Evolutionary conservation across 768 basidiomycete species (phyloP), one percentile per base, ranked within the genome.

Genomic region (Hysterangium stoloniferum): DNA sequence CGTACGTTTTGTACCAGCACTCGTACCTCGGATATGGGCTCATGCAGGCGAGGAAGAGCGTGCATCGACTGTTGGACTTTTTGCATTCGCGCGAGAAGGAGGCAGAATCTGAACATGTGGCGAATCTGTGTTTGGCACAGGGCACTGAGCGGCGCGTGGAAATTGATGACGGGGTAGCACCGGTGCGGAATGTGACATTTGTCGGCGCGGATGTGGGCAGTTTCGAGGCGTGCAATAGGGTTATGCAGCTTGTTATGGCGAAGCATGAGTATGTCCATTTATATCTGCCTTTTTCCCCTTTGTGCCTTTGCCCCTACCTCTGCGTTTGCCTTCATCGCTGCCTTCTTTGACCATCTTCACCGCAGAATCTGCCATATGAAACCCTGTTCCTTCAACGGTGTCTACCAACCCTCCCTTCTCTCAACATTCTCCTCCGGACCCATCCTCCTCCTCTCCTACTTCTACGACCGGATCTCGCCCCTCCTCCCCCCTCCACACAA

Each of bases 11-110:
- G 55, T 98, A 98, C 67, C 96, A 98, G 69, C 95, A 99, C 62
- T 98, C 95, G 49, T 96, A 97, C 68, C 76, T 98, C 50, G 96
- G 94, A 4, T 99, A 94, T 67, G 96, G 96, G 9, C 72, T 97
- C 28, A 97, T 92, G 91, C 74, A 77, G 22, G 94, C 91, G 22
- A 66, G 95, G 55, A 71, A 75, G 65, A 81, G 84, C 62, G 86
- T 96, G 11, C 92, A 99, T 63, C 80, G 80, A 56, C 69, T 99
- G 44, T 86, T 97, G 28, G 84, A 88, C n/a, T 97, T 95, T 66
- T 86, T 91, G 72, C 68, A 72, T 4, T 66, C 73, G 6, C 41
- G 52, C 43, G n/a, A n/a, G 27, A 32, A 19, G 17, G 66, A 69
- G 31, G 46, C 58, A 9, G 57, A 66, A 7, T 19, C 63, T 15